These are phyloP conservation scores for Xylaria grammica DNA, from an alignment of 495 filamentous ascomycete genomes.

Conservation along the genomic window DNA sequence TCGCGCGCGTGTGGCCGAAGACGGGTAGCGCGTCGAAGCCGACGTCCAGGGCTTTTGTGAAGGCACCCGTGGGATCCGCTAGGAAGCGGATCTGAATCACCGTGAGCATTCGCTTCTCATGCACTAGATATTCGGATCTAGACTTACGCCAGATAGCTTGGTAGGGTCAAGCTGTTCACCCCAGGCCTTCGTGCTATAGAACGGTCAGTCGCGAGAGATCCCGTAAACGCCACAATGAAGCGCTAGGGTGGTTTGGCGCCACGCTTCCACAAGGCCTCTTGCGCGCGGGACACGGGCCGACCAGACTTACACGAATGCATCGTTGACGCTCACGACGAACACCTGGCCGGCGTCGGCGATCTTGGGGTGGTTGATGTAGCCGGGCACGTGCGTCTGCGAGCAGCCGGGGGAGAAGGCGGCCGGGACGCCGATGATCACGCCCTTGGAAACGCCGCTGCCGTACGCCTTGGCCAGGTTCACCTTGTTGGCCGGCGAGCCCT, in stretches of 20 bases:
- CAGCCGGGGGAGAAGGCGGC: conserved; percentile 86
- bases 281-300: too few species aligned
- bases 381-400: conserved; percentile 78
- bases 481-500: conserved; percentile 75
- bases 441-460: conserved; percentile 59
- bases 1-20: conserved; percentile 84
- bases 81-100: conserved; percentile 74
- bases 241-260: too few species aligned
- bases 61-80: conserved; percentile 80
- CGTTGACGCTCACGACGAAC: conserved; percentile 91
- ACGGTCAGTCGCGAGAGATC: conserved; percentile 5
- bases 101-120: background rate
- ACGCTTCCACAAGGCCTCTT: too few species aligned
- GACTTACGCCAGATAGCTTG: conserved; percentile 73
- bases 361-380: conserved; percentile 77
- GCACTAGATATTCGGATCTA: background rate
- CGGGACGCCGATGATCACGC: conserved; percentile 86
- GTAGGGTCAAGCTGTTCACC: conserved; percentile 71
- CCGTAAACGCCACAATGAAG: background rate
- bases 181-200: conserved; percentile 84
- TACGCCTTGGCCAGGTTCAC: conserved; percentile 83
- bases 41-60: conserved; percentile 85
- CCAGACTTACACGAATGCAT: conserved; percentile 88
- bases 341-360: conserved; percentile 76
- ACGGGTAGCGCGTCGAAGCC: conserved; percentile 80